Conservation (phyloP, 495 filamentous ascomycete genomes). For the Talaromyces adpressus region DNA sequence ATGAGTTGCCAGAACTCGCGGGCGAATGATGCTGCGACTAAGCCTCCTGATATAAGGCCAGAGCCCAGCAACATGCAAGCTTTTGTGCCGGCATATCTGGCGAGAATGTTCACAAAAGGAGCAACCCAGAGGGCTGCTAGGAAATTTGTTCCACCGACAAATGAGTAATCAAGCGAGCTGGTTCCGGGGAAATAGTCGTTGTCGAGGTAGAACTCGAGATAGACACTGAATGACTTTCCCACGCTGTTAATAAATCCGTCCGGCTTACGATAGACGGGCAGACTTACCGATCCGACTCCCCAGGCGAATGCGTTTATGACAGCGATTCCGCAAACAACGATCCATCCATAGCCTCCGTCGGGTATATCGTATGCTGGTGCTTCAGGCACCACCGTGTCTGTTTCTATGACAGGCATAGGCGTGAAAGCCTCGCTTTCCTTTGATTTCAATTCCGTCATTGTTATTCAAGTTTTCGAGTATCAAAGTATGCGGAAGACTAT, state of each 20-base stretch:
- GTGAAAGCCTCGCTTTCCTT: neutral
- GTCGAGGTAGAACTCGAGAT: conserved; percentile 57
- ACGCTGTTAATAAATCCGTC: neutral
- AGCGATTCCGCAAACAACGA: conserved; percentile 44
- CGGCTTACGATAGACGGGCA: neutral
- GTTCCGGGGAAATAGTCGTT: conserved; percentile 46
- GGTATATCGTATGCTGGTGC: conserved; percentile 21
- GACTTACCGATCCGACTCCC: conserved; percentile 48
- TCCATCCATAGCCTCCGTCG: conserved; percentile 57
- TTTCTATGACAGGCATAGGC: neutral
- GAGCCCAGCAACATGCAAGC: conserved; percentile 47
- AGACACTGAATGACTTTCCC: conserved; percentile 54
- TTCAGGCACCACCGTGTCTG: neutral
- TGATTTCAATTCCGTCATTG: neutral
- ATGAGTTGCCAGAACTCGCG: conserved; percentile 60
- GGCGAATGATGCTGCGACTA: conserved; percentile 57
- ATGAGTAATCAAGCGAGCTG: conserved; percentile 52
- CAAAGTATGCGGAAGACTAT: neutral
- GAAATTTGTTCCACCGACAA: conserved; percentile 61
- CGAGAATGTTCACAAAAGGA: conserved; percentile 49
- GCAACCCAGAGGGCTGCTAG: conserved; percentile 52
- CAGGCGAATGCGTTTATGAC: conserved; percentile 53
- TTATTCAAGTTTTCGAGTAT: neutral
- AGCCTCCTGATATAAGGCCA: conserved; percentile 43
- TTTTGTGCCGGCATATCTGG: conserved; percentile 42